Percentiles rank a stretch among this genome's conserved stretches.
Conservation (phyloP, 345 rosid species). For the Moringa oleifera region DNA sequence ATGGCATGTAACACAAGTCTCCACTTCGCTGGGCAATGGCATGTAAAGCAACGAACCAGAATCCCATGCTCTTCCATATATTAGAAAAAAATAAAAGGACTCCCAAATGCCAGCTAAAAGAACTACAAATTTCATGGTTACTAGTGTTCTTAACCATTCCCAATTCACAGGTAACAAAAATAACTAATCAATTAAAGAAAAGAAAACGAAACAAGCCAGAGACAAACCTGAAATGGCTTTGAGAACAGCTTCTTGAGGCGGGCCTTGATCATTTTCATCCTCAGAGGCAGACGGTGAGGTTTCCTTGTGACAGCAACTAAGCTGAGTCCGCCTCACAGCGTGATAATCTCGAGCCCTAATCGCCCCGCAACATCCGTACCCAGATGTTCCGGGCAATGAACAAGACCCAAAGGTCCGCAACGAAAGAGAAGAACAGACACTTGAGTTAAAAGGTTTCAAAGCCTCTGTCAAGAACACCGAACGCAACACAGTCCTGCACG, state of each 20-base stretch:
- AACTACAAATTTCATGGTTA: too few relatives aligned
- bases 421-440: conserved; percentile 24
- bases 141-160: too few relatives aligned
- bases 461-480: conserved; percentile 53
- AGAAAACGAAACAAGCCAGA: background rate
- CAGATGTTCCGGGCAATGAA: conserved; percentile 16
- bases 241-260: conserved; percentile 92
- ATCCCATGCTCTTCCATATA: too few relatives aligned
- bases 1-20: too few relatives aligned
- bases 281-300: conserved; percentile 1
- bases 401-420: conserved; percentile 21
- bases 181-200: too few relatives aligned
- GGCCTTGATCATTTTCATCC: conserved; percentile 59
- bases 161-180: too few relatives aligned
- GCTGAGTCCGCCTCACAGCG: conserved; percentile 17
- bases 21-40: too few relatives aligned
- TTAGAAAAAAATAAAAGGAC: too few relatives aligned
- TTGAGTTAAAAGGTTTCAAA: conserved; percentile 30
- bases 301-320: conserved; percentile 34
- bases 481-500: conserved; percentile 62
- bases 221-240: conserved; percentile 84
- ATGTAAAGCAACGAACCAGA: too few relatives aligned
- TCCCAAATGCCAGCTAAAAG: too few relatives aligned
- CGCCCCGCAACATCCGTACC: conserved; percentile 24
- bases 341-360: conserved; percentile 31